Base-by-base conservation (phyloP, 768 basidiomycete species). In the Hygrophorus pudorinus region DNA sequence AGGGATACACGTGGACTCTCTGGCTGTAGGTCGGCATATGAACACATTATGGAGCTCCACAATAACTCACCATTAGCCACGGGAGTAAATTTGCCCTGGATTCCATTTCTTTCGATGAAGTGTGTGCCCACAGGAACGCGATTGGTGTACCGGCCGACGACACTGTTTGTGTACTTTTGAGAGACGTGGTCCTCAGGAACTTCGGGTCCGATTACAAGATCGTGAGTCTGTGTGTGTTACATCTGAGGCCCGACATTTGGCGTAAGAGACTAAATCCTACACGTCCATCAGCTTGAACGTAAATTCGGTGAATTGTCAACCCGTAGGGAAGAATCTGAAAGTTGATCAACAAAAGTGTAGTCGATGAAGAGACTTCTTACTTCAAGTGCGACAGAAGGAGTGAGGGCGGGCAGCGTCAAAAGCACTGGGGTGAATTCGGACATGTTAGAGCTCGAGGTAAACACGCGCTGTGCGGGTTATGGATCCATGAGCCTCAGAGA, bases 151-250 rank as follows among this genome's bases (percentile, higher is more conserved):
- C 83, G 67, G 21, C 85, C 85, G 41, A 86, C 69, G 55, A 85
- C 68, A 8, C 78, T 76, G 61, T 86, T 85, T 37, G 72, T 77
- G 61, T 86, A 86, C 60, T 78, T 81, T 57, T 80, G 72, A 9
- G 57, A 60, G 27, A 65, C 57, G 57, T 85, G 81, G 48, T 68
- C 75, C 49, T 68, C 54, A 40, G 81, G 76, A 35, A 65, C 60
- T 62, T 84, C 78, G 31, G 85, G 84, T 13, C 83, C 85, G 51
- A 85, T 70, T 34, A 87, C 75, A 46, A 87, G 72, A 59, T 86
- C 85, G 61, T 86, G 81, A 5, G 79, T 82, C 81, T 84, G 51
- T 5, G 12, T 29, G 7, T 43, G 44, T 31, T 49, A 42, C 27
- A 43, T 32, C 41, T 38, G 24, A 28, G 36, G 43, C 45, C 42